Base-by-base conservation (phyloP, 176 grass and related monocot species). In the Eragrostis curvula region DNA sequence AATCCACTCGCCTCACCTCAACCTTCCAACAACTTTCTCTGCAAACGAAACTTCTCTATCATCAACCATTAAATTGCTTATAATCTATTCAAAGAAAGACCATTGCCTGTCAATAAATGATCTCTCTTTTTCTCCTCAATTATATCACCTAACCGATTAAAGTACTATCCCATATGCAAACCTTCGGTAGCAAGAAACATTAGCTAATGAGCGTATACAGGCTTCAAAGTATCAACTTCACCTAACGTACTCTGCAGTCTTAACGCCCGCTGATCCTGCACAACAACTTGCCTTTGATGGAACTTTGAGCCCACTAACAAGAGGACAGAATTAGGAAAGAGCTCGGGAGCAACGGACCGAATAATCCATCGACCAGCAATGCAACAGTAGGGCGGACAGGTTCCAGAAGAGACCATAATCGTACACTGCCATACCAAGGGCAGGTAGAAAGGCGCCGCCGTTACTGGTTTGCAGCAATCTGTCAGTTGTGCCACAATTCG, bases 121-220 rank as follows among this genome's bases (percentile, higher is more conserved):
- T 12, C 48, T 58, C 58, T 72, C 56, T 59, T 82, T 68, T 78
- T 61, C 67, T 71, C 50, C 32, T 68, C 50, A 71, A 47, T 77
- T 73, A 68, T 68, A 78, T 42, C 59, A 86, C 83, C 83, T 66
- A 82, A 78, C 78, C 32, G 73, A 73, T 60, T 86, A 78, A 84
- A 86, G 83, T 81, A 79, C 29, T n/a, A n/a, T n/a, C 73, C 73
- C 60, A 46, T 68, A 83, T 18, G 78, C 66, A 62, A 90, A 78
- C 73, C 88, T 82, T 86, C 66, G 83, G 51, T 86, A 46, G 18
- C 59, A 90, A 86, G 88, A 78, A 90, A 86, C 67, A 71, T 59
- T 55, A 25, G 73, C 23, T 61, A 59, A 82, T 82, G 85, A 81
- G 85, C 66, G 36, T 4, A 36, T 36, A 36, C 58, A 86, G 13